These are phyloP conservation scores for Globisporangium orthogonon DNA, from an alignment of 352 stramenopile species.

Conservation along the genomic window DNA sequence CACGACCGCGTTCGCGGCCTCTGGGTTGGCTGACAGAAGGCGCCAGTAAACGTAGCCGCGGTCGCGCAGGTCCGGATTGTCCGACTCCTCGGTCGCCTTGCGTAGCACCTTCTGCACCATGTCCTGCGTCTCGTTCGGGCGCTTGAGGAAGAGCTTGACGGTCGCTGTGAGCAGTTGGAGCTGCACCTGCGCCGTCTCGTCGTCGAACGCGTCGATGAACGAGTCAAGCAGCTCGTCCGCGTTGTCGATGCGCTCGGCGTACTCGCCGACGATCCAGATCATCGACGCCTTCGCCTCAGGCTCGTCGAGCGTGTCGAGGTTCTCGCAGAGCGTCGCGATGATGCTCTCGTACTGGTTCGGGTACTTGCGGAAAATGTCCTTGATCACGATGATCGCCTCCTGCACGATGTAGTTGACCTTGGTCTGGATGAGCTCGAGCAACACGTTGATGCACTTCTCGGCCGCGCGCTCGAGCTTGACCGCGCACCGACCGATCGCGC, in stretches of 20 bases:
- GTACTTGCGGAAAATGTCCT: constrained; percentile 99
- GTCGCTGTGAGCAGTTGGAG: constrained; percentile 97
- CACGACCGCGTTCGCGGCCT: constrained; percentile 97
- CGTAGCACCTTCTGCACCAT: constrained; percentile 98
- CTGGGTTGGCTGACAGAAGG: constrained; percentile 96
- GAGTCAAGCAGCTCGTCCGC: constrained; percentile 98
- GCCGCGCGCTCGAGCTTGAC: constrained; percentile 97
- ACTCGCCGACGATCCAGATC: constrained; percentile 99
- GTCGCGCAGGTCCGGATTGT: constrained; percentile 98
- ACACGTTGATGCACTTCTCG: constrained; percentile 98
- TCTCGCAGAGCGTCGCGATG: constrained; percentile 98
- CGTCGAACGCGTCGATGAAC: constrained; percentile 98
- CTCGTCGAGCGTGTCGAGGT: constrained; percentile 99
- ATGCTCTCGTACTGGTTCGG: constrained; percentile 99
- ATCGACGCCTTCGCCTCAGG: constrained; percentile 98
- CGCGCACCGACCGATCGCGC: constrained; percentile 95
- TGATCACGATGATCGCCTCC: constrained; percentile 99
- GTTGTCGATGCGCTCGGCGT: constrained; percentile 99
- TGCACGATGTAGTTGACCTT: constrained; percentile 99
- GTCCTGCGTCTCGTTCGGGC: constrained; percentile 88
- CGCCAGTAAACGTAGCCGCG: constrained; percentile 99
- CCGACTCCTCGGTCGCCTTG: constrained; percentile 96
- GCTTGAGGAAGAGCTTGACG: constrained; percentile 99
- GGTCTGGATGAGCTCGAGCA: constrained; percentile 98
- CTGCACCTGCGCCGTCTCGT: constrained; percentile 96